Evolutionary conservation across 306 rosid genomes (phyloP), one percentile per base, ranked within the genome.

Genomic region (Rubus parviflorus): DNA sequence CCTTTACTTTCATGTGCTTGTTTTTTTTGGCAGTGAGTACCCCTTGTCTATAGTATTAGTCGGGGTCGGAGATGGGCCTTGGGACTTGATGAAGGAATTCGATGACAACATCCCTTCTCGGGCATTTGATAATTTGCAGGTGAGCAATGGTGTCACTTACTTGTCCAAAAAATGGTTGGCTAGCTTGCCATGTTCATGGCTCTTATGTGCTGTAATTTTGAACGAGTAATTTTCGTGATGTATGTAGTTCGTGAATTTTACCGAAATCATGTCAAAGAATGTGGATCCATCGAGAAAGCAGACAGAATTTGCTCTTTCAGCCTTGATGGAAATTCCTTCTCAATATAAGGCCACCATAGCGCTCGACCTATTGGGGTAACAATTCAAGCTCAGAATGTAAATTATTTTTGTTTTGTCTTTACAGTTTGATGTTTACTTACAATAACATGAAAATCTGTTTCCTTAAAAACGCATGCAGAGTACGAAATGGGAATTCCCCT

Each of bases 31-130:
- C 91, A 93, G 98, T 9, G 85, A 86, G 80, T 90, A 86, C 74
- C 97, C 98, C 8, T 81, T 93, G 81, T 93, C 98, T 58, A 91
- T 93, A 81, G 81, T 93, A 60, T 49, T 93, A 80, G 98, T 93
- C 37, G 98, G 98, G 53, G 95, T 93, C 3, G 98, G 98, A 86
- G 98, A 93, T 85, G 98, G 97, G 68, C 98, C 98, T 17, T 93
- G 97, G 97, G 98, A 93, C 75, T 83, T 79, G 90, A 93, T 93
- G 98, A 90, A 79, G 82, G 92, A 89, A 73, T 93, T 93, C 54
- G 97, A 93, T 20, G 97, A 93, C 67, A 93, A 91, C 83, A 88
- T 93, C 66, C 97, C 98, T 60, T 88, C 92, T 63, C 86, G 98
- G 23, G 89, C 86, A 74, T 93, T 91, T 47, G 98, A 93, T 82